Evolutionary conservation across 2,329 filamentous ascomycete genomes (phyloP).

Genomic region (Botrytis elliptica): DNA sequence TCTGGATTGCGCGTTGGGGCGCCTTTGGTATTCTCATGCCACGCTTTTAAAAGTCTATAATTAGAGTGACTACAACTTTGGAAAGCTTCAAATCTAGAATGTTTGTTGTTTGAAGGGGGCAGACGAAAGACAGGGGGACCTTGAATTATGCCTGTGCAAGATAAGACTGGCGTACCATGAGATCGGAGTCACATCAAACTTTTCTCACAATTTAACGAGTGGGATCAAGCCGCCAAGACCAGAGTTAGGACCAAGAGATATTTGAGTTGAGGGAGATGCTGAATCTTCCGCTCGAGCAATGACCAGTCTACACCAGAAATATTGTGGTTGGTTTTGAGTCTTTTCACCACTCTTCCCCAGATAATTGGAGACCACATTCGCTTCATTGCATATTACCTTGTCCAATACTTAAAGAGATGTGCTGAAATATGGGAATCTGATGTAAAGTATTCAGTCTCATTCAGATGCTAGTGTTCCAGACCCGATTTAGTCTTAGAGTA

Average conservation of each 20-base stretch:
- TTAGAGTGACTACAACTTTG: background rate
- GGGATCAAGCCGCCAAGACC: rapidly evolving
- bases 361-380: background rate
- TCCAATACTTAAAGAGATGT: background rate
- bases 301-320: rapidly evolving
- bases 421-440: background rate
- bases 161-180: background rate
- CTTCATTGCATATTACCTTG: background rate
- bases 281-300: background rate
- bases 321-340: background rate
- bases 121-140: rapidly evolving
- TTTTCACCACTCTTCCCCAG: rapidly evolving
- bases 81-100: background rate
- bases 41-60: background rate
- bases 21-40: too few species aligned
- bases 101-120: rapidly evolving
- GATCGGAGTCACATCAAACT: background rate
- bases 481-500: background rate
- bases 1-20: background rate
- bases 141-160: too few species aligned
- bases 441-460: background rate
- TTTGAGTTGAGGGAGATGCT: background rate
- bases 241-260: background rate
- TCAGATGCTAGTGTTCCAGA: background rate
- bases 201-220: background rate